These are phyloP conservation scores for Ascochyta lentis DNA, from an alignment of 2,329 filamentous ascomycete species.

Conservation along the genomic window DNA sequence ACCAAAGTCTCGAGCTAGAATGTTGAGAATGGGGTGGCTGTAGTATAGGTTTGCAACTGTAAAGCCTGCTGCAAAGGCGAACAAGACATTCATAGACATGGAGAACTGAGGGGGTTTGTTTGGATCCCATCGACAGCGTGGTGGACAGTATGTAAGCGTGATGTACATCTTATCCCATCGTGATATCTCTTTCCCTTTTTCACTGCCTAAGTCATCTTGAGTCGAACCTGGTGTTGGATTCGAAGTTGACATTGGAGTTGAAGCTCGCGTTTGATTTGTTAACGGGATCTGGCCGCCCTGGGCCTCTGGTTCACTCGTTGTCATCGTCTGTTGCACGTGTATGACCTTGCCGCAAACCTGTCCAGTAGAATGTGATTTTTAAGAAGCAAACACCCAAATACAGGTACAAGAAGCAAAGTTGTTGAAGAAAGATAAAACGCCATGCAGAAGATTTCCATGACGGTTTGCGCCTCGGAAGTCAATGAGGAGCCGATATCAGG, in stretches of 20 bases:
- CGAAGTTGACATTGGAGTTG: neutral
- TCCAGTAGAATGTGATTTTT: neutral
- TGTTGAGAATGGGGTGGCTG: slow-evolving; percentile 78
- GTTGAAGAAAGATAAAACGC: neutral
- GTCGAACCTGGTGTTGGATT: neutral
- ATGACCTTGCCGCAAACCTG: neutral
- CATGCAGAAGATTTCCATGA: slow-evolving; percentile 19
- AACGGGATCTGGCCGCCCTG: neutral
- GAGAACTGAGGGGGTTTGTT: slow-evolving; percentile 72
- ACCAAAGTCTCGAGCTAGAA: slow-evolving; percentile 73
- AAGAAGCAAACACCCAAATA: neutral
- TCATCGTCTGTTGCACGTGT: slow-evolving; percentile 9
- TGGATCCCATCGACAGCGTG: slow-evolving; percentile 71
- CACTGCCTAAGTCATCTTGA: neutral
- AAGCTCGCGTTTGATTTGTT: slow-evolving; percentile 2
- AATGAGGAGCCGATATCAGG: slow-evolving; percentile 21
- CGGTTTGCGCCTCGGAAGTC: slow-evolving; percentile 12
- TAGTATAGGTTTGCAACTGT: slow-evolving; percentile 85
- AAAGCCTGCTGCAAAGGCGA: slow-evolving; percentile 72
- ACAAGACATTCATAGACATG: slow-evolving; percentile 72
- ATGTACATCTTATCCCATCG: slow-evolving; percentile 32
- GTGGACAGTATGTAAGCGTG: slow-evolving; percentile 65
- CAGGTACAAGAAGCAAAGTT: neutral
- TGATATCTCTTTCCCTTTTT: slow-evolving; percentile 9
- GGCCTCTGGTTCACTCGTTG: slow-evolving; percentile 8